These are phyloP conservation scores for Brassica nigra DNA, from an alignment of 345 rosid genomes.

Conservation along the genomic window DNA sequence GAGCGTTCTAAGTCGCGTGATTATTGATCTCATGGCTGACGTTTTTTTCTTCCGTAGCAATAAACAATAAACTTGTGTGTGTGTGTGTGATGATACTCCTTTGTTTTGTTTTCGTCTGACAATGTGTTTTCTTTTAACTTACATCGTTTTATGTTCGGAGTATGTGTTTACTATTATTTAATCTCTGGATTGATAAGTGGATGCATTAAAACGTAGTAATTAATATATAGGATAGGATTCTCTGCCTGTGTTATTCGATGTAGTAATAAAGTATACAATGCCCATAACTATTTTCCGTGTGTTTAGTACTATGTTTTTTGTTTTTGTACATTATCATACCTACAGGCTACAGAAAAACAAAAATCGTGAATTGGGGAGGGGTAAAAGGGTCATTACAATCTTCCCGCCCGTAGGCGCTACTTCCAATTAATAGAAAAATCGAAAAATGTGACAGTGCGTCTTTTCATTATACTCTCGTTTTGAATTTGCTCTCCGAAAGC, in stretches of 20 bases:
- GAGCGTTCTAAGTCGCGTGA: constrained; percentile 39
- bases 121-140: neutral
- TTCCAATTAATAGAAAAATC: constrained; percentile 25
- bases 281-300: neutral
- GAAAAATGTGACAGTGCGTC: constrained; percentile 10
- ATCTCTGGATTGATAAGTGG: neutral
- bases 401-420: constrained; percentile 40
- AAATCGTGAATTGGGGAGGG: neutral
- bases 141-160: neutral
- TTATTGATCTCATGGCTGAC: constrained; percentile 31
- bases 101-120: constrained; percentile 6
- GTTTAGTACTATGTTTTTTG: neutral
- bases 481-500: constrained; percentile 21
- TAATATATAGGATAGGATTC: neutral
- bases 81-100: neutral
- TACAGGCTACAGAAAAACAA: too few relatives aligned
- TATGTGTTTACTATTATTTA: neutral
- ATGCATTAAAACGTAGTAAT: neutral
- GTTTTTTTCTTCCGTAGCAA: neutral
- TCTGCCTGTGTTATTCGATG: neutral
- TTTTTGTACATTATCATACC: too few relatives aligned
- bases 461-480: constrained; percentile 26
- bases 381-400: neutral
- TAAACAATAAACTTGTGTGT: constrained; percentile 25
- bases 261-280: neutral